These are phyloP conservation scores for Coniophora puteana DNA, from an alignment of 1,284 basidiomycete genomes.

Conservation along the genomic window DNA sequence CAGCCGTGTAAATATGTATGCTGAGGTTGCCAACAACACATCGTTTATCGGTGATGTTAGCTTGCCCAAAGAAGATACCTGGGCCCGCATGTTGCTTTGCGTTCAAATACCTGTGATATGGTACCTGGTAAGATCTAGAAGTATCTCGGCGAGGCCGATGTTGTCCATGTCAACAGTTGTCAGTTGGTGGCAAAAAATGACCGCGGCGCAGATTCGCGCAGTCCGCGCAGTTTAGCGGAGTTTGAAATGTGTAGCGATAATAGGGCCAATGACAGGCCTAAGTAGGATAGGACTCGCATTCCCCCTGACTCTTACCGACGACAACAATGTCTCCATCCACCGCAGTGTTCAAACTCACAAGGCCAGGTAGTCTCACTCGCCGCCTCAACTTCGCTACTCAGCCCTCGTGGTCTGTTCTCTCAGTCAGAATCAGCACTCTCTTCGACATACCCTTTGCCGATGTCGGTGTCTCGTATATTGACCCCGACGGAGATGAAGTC, in stretches of 20 bases:
- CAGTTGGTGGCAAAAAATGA: slow-evolving; percentile 5
- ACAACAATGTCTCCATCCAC: slow-evolving; percentile 33
- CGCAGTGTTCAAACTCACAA: slow-evolving; percentile 53
- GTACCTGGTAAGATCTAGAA: too few relatives aligned
- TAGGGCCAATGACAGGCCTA: slow-evolving; percentile 2
- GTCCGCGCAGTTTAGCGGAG: slow-evolving; percentile 36
- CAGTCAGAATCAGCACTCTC: slow-evolving; percentile 48
- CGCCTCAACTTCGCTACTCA: slow-evolving; percentile 47
- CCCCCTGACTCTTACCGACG: slow-evolving; percentile 11
- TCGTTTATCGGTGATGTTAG: too few relatives aligned
- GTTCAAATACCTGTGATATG: too few relatives aligned
- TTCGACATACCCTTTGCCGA: slow-evolving; percentile 53
- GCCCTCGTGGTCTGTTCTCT: slow-evolving; percentile 55
- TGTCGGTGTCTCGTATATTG: slow-evolving; percentile 65
- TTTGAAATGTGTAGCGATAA: slow-evolving; percentile 31
- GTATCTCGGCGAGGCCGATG: too few relatives aligned
- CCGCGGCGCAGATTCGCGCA: slow-evolving; percentile 3
- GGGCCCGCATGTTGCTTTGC: too few relatives aligned
- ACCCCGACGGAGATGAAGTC: slow-evolving; percentile 66
- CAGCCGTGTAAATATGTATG: neutral
- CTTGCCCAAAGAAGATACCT: too few relatives aligned
- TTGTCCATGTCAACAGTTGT: too few relatives aligned
- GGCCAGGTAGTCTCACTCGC: slow-evolving; percentile 48
- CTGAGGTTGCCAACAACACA: neutral
- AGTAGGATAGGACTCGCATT: neutral